Percentiles rank a stretch among this genome's conserved stretches.
Conservation (phyloP, 2,329 filamentous ascomycete genomes). For the Apiospora hydei region DNA sequence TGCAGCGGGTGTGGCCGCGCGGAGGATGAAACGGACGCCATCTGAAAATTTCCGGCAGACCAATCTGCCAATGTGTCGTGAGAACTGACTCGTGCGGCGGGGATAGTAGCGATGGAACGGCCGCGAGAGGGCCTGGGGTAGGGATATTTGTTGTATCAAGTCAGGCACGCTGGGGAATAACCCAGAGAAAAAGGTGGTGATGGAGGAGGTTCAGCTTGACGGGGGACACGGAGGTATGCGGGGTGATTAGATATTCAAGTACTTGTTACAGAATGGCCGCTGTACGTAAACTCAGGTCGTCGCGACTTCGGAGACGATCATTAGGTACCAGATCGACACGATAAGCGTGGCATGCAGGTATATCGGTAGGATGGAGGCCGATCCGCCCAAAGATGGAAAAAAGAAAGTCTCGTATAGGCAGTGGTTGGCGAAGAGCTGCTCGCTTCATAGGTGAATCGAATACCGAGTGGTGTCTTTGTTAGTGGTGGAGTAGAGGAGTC, state of each 20-base stretch:
- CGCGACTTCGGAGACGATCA: neutral
- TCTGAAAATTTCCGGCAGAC: neutral
- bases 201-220: neutral
- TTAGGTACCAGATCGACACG: neutral
- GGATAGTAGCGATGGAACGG: neutral
- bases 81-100: neutral
- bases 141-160: neutral
- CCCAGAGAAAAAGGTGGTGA: neutral
- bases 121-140: neutral
- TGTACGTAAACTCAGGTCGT: neutral
- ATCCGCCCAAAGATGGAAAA: neutral
- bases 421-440: neutral
- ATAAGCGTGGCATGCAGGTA: conserved; percentile 3
- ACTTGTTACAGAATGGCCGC: neutral
- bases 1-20: conserved; percentile 38
- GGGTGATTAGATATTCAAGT: conserved; percentile 10
- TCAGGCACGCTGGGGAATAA: neutral
- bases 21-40: neutral
- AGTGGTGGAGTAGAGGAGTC: neutral
- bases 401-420: neutral
- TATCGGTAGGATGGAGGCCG: neutral
- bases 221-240: neutral
- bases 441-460: neutral
- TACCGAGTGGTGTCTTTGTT: neutral
- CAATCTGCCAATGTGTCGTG: neutral